Conservation (phyloP, 805 yeast genomes). For the Zygosaccharomyces bisporus region DNA sequence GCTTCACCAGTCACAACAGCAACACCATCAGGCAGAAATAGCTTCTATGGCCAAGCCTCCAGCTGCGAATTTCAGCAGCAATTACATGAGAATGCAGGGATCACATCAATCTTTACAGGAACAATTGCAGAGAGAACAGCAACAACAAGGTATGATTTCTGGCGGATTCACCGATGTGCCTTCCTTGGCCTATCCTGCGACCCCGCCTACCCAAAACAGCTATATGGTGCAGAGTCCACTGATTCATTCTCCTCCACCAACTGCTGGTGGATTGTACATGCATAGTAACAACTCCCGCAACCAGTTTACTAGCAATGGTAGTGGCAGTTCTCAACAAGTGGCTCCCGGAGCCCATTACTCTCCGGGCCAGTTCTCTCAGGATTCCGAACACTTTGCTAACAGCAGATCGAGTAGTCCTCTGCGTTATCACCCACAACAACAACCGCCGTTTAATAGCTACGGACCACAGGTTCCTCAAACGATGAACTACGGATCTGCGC, state of each 20-base stretch:
- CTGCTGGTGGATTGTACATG: slow-evolving; percentile 25
- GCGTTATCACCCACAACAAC: slow-evolving; percentile 20
- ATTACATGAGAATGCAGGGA: slow-evolving; percentile 38
- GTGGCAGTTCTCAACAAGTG: slow-evolving; percentile 3
- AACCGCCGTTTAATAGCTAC: slow-evolving; percentile 17
- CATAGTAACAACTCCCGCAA: slow-evolving; percentile 32
- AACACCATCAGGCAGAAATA: slow-evolving; percentile 13
- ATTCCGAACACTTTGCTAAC: slow-evolving; percentile 25
- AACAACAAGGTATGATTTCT: slow-evolving; percentile 9
- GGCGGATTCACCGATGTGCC: slow-evolving; percentile 34
- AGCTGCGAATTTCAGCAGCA: slow-evolving; percentile 35
- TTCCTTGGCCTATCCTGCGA: slow-evolving; percentile 30
- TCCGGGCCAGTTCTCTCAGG: slow-evolving; percentile 30
- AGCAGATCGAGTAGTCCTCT: slow-evolving; percentile 28
- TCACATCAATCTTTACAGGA: slow-evolving; percentile 40
- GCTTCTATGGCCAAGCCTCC: slow-evolving; percentile 32
- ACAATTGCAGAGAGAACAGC: slow-evolving; percentile 20
- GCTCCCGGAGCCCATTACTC: slow-evolving; percentile 15
- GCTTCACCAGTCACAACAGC: slow-evolving; percentile 12
- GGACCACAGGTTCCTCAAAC: slow-evolving; percentile 8
- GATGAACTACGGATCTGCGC: slow-evolving; percentile 9
- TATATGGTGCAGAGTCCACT: slow-evolving; percentile 17
- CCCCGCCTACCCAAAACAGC: slow-evolving; percentile 28
- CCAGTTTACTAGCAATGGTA: slow-evolving; percentile 17
- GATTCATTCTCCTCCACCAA: slow-evolving; percentile 27